phyloP scores from a whole-genome alignment of 768 basidiomycete species.

The Piloderma croceum region DNA sequence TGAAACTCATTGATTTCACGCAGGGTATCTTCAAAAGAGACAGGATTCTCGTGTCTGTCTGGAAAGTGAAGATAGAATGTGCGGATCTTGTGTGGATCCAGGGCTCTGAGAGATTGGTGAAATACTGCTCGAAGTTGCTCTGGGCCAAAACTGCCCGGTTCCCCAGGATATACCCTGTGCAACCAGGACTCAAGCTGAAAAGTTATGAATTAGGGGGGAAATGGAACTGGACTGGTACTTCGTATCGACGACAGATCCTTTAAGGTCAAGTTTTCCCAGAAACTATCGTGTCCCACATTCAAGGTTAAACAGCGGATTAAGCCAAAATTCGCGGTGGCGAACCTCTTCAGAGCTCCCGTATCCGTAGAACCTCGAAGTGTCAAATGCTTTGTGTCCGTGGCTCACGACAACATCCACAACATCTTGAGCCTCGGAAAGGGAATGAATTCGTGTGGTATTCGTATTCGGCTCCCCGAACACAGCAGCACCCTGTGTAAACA shows the following conservation, averaged over 20 bases:
- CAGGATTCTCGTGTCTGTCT: conserved; percentile 15
- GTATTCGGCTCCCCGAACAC: too few species aligned
- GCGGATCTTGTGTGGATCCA: conserved; percentile 31
- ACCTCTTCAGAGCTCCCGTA: too few species aligned
- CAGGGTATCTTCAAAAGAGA: conserved; percentile 15
- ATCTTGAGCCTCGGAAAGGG: too few species aligned
- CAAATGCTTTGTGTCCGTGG: too few species aligned
- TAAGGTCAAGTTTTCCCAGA: conserved; percentile 25
- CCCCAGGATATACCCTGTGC: neutral
- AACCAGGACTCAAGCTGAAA: neutral
- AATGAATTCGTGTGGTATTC: too few species aligned
- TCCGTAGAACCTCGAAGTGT: too few species aligned
- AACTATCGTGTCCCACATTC: too few species aligned
- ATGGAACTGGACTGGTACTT: conserved; percentile 30
- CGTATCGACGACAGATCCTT: conserved; percentile 30
- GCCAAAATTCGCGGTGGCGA: neutral
- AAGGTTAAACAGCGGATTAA: conserved; percentile 13
- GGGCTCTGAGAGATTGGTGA: conserved; percentile 25
- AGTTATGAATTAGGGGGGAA: conserved; percentile 1
- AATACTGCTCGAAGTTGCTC: conserved; percentile 25
- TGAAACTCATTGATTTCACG: conserved; percentile 21
- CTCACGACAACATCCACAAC: too few species aligned
- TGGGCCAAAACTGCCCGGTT: conserved; percentile 6
- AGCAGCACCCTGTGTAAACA: too few species aligned
- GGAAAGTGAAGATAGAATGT: conserved; percentile 29